These are phyloP conservation scores for Halophytophthora polymorphica DNA, from an alignment of 352 stramenopile genomes.

Conservation along the genomic window DNA sequence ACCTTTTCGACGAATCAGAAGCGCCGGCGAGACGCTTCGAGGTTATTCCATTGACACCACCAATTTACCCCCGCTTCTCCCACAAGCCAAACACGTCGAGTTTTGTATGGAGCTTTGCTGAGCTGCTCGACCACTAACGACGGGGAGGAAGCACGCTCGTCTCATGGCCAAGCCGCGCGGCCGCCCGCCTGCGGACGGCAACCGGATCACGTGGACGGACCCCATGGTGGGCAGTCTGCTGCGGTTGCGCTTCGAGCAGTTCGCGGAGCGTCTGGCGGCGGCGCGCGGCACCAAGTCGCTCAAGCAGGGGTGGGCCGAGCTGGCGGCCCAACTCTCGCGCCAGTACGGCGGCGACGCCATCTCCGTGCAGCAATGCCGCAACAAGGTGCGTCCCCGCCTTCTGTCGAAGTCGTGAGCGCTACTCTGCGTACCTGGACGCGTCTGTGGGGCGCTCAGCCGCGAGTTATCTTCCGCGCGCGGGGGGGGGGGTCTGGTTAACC, in stretches of 20 bases:
- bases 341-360: slow-evolving; percentile 8
- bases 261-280: slow-evolving; percentile 8
- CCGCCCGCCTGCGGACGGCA: slow-evolving; percentile 15
- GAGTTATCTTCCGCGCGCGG: neutral
- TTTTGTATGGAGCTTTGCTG: too few relatives aligned
- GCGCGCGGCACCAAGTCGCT: slow-evolving; percentile 16
- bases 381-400: slow-evolving; percentile 12
- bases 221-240: slow-evolving; percentile 11
- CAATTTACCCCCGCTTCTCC: too few relatives aligned
- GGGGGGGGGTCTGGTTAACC: neutral
- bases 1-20: too few relatives aligned
- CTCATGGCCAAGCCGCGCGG: slow-evolving; percentile 11
- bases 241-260: slow-evolving; percentile 20
- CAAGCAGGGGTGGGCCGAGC: slow-evolving; percentile 10
- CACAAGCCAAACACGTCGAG: too few relatives aligned
- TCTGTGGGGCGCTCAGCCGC: too few relatives aligned
- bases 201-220: slow-evolving; percentile 21
- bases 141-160: too few relatives aligned
- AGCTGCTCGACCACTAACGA: too few relatives aligned
- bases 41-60: too few relatives aligned
- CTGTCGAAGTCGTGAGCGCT: neutral
- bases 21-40: too few relatives aligned
- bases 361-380: slow-evolving; percentile 20
- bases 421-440: too few relatives aligned
- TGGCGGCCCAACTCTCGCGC: slow-evolving; percentile 13